A percentile compares a stretch with the other conserved stretches of the same genome.
Conservation (phyloP, 208 protist genomes). For the Acanthamoeba quina region DNA sequence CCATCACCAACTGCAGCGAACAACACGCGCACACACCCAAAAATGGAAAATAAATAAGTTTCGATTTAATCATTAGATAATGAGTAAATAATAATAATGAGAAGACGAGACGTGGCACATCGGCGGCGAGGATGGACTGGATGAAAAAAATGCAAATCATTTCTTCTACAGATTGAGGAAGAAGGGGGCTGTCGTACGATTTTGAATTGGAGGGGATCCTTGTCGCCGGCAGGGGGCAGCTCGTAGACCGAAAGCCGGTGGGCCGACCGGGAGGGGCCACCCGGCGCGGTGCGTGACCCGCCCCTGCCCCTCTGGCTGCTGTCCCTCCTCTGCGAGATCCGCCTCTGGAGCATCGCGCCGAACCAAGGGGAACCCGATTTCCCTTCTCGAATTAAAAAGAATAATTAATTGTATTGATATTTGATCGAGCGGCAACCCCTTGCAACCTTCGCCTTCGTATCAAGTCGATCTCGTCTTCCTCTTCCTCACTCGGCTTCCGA, state of each 20-base stretch:
- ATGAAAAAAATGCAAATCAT: too few relatives aligned
- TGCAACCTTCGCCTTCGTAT: too few relatives aligned
- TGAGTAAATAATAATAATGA: neutral
- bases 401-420: neutral
- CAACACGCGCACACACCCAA: neutral
- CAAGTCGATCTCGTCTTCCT: neutral
- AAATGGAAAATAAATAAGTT: too few relatives aligned
- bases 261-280: neutral
- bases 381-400: too few relatives aligned
- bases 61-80: too few relatives aligned
- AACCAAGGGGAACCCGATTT: too few relatives aligned
- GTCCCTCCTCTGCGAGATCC: slow-evolving; percentile 35
- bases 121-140: too few relatives aligned
- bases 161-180: neutral
- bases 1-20: slow-evolving; percentile 36
- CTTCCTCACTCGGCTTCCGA: neutral
- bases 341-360: slow-evolving; percentile 41
- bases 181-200: neutral
- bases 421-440: neutral
- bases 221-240: slow-evolving; percentile 15
- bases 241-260: slow-evolving; percentile 34
- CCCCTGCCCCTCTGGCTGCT: slow-evolving; percentile 4
- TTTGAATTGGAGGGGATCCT: slow-evolving; percentile 49
- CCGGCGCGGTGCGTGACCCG: neutral
- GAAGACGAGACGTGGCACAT: neutral